Evolutionary conservation across 2,329 filamentous ascomycete genomes (phyloP), one percentile per base, ranked within the genome.

Genomic region (Pestalotiopsis sp.): DNA sequence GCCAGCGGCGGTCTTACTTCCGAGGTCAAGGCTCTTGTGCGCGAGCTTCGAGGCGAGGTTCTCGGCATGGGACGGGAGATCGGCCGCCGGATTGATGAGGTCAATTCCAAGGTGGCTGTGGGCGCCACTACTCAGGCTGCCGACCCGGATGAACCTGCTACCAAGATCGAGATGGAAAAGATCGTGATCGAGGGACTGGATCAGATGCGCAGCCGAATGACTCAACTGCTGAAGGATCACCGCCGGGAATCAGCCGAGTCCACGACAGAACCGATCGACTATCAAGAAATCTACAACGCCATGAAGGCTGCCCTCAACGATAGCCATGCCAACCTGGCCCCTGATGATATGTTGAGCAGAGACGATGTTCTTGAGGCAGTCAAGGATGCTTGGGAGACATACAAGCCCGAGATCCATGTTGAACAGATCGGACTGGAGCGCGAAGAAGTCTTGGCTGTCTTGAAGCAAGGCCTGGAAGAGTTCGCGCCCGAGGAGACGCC

Each of bases 11-110:
- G 94, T 4, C 86, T 98, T 64, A 97, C 94, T 1, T 94, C 94
- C 66, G 94, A 97, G 77, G 93, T 97, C 71, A 98, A 98, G 80
- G 91, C 93, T 3, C 85, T 97, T 9, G 92, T 98, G 9, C 91
- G 94, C 26, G 94, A 98, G 75, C 85, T 98, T 44, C 91, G 95
- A 24, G 94, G 94, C 2, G 95, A 98, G 77, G 94, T 98, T 9
- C 85, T 98, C 4, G 94, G 94, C 3, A 98, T 98, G 94, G 95
- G 95, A 3, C 88, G 95, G 67, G 94, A 98, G 72, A 89, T 98
- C 61, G 94, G 92, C 55, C 91, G 93, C 67, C 92, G 94, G 72
- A 86, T 98, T n/a, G 93, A 96, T 70, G 89, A 94, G 70, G 86
- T 89, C 10, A 83, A 81, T 35, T 52, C 52, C 20, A 66, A 59